Conservation (phyloP, 495 filamentous ascomycete species). For the Penicillium desertorum region DNA sequence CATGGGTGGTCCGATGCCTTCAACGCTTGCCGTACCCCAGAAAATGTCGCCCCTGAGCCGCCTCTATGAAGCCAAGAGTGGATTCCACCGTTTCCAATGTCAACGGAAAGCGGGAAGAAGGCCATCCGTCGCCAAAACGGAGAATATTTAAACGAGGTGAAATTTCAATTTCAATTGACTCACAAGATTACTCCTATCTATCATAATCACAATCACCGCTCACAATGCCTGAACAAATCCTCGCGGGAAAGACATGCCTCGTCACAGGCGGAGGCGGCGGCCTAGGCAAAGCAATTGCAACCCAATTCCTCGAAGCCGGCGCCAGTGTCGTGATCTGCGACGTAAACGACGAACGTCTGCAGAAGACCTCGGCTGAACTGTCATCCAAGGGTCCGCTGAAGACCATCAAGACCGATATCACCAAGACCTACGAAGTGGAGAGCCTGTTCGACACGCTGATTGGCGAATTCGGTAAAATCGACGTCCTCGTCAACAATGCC, state of each 20-base stretch:
- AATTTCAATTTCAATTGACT: neutral
- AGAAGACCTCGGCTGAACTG: slow-evolving; percentile 40
- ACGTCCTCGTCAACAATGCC: slow-evolving; percentile 47
- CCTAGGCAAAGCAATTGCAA: slow-evolving; percentile 46
- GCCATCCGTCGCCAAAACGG: slow-evolving; percentile 11
- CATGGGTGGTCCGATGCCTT: slow-evolving; percentile 10
- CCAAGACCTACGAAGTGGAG: slow-evolving; percentile 32
- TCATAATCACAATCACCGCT: neutral
- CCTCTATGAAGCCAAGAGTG: slow-evolving; percentile 8
- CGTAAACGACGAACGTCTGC: slow-evolving; percentile 34
- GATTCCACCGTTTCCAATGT: slow-evolving; percentile 3
- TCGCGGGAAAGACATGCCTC: slow-evolving; percentile 40
- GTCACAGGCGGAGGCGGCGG: slow-evolving; percentile 45
- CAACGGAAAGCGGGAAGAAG: slow-evolving; percentile 16
- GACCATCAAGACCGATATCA: slow-evolving; percentile 45
- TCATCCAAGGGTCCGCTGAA: slow-evolving; percentile 38
- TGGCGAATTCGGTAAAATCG: slow-evolving; percentile 32
- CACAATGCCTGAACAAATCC: slow-evolving; percentile 27
- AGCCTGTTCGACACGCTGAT: slow-evolving; percentile 38
- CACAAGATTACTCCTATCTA: neutral
- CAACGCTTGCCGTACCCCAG: slow-evolving; percentile 1
- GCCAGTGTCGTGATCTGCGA: slow-evolving; percentile 48
- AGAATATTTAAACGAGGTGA: slow-evolving; percentile 8
- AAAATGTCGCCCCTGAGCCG: slow-evolving; percentile 7
- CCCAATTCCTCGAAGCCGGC: slow-evolving; percentile 37